A percentile compares a stretch with the other conserved stretches of the same genome.
Conservation (phyloP, 176 grass and related monocot genomes). For the Raddia guianensis region DNA sequence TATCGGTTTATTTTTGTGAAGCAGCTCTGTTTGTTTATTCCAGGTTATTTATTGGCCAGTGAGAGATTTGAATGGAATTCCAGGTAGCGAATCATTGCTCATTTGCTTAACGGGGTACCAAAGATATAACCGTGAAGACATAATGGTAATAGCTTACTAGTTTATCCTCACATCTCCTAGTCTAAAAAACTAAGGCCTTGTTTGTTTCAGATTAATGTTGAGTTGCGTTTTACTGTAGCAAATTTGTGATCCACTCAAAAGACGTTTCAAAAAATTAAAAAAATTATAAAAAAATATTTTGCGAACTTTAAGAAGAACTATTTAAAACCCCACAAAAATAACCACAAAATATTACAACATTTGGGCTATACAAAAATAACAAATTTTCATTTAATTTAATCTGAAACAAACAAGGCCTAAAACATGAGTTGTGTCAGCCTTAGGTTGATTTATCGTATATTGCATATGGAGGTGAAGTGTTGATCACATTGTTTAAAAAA, state of each 20-base stretch:
- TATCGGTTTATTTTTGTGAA: conserved; percentile 13
- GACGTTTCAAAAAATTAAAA: no score
- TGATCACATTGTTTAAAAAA: background rate
- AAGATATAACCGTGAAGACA: conserved; percentile 63
- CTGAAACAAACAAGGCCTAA: no score
- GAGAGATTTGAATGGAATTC: conserved; percentile 72
- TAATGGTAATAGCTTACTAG: conserved; percentile 59
- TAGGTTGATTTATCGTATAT: background rate
- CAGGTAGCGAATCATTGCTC: conserved; percentile 51
- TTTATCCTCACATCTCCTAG: background rate
- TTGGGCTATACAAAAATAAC: no score
- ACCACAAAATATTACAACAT: no score
- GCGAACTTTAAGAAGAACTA: no score
- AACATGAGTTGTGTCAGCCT: background rate
- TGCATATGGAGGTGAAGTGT: background rate
- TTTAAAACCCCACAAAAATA: no score
- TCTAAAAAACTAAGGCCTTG: background rate
- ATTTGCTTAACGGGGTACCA: conserved; percentile 92
- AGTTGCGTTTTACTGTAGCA: no score
- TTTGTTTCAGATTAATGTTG: no score
- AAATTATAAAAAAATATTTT: no score
- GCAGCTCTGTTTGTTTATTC: background rate
- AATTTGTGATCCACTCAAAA: no score
- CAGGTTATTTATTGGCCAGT: conserved; percentile 77
- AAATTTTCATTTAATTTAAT: no score